These are phyloP conservation scores for Crithidia thermophila DNA, from an alignment of 208 protist species.

Conservation along the genomic window DNA sequence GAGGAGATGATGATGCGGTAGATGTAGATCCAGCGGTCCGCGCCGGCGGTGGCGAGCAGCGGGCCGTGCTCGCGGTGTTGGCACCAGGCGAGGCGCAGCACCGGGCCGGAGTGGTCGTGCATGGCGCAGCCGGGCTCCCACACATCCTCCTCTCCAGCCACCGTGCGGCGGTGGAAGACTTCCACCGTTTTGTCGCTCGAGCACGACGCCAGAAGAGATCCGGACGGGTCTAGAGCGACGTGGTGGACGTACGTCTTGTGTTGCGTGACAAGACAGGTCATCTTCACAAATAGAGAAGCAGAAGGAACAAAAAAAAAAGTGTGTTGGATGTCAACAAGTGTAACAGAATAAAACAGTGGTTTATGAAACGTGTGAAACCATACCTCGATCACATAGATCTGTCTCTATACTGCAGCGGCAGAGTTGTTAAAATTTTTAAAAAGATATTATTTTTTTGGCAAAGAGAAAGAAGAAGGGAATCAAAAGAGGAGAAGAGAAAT, in stretches of 20 bases:
- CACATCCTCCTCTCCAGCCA: slow-evolving; percentile 15
- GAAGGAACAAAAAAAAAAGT: slow-evolving; percentile 29
- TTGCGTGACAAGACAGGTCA: slow-evolving; percentile 56
- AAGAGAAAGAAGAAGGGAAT: background rate
- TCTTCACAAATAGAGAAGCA: slow-evolving; percentile 16
- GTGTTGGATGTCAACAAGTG: background rate
- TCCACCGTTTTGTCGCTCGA: slow-evolving; percentile 88
- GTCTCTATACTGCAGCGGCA: too few species aligned
- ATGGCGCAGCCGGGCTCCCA: slow-evolving; percentile 78
- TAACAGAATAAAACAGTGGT: too few species aligned
- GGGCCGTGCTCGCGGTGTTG: slow-evolving; percentile 80
- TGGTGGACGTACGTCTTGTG: slow-evolving; percentile 87
- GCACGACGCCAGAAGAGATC: slow-evolving; percentile 79
- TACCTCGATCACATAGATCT: too few species aligned
- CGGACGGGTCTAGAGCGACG: slow-evolving; percentile 79
- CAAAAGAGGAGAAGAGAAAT: background rate
- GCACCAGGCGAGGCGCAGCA: slow-evolving; percentile 86
- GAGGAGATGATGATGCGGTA: slow-evolving; percentile 77
- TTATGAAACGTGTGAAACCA: too few species aligned
- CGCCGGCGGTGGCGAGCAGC: slow-evolving; percentile 80
- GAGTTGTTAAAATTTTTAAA: too few species aligned
- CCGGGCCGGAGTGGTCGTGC: slow-evolving; percentile 75
- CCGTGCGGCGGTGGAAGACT: slow-evolving; percentile 63
- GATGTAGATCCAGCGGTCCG: slow-evolving; percentile 87
- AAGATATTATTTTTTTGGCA: too few species aligned